Conservation (phyloP, 2,329 filamentous ascomycete species). For the Clarireedia paspali region DNA sequence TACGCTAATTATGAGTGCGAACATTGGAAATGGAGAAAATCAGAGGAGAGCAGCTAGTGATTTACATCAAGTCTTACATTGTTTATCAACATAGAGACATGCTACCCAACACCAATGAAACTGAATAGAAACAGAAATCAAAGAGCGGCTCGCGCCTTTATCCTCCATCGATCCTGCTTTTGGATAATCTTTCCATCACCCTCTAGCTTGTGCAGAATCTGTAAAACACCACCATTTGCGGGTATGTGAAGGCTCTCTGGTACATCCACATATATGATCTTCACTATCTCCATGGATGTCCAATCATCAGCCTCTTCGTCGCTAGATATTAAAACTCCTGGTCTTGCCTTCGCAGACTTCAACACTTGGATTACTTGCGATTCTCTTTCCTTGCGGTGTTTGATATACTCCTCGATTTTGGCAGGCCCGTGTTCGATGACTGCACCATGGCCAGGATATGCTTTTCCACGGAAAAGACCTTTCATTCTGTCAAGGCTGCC, state of each 20-base stretch:
- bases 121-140: slow-evolving; percentile 19
- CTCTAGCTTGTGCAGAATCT: slow-evolving; percentile 73
- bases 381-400: slow-evolving; percentile 73
- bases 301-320: slow-evolving; percentile 37
- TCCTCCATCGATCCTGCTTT: slow-evolving; percentile 36
- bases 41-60: neutral
- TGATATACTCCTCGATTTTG: slow-evolving; percentile 76
- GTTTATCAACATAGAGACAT: neutral
- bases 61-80: neutral
- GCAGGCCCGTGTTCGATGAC: slow-evolving; percentile 64
- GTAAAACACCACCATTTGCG: slow-evolving; percentile 66
- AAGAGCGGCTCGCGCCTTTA: slow-evolving; percentile 36
- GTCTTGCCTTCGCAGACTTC: slow-evolving; percentile 32
- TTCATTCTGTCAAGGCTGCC: slow-evolving; percentile 63
- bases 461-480: slow-evolving; percentile 54
- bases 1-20: slow-evolving; percentile 70
- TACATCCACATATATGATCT: slow-evolving; percentile 75
- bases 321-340: slow-evolving; percentile 17
- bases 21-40: slow-evolving; percentile 36
- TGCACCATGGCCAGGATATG: slow-evolving; percentile 83
- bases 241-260: slow-evolving; percentile 67
- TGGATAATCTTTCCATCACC: slow-evolving; percentile 59
- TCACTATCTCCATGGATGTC: slow-evolving; percentile 77
- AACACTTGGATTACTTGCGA: slow-evolving; percentile 65
- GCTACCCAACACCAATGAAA: neutral